A percentile compares a stretch with the other conserved stretches of the same genome.
These are phyloP conservation scores for Vaccinium myrtillus DNA, from an alignment of 148 eudicot genomes.

Conservation along the genomic window DNA sequence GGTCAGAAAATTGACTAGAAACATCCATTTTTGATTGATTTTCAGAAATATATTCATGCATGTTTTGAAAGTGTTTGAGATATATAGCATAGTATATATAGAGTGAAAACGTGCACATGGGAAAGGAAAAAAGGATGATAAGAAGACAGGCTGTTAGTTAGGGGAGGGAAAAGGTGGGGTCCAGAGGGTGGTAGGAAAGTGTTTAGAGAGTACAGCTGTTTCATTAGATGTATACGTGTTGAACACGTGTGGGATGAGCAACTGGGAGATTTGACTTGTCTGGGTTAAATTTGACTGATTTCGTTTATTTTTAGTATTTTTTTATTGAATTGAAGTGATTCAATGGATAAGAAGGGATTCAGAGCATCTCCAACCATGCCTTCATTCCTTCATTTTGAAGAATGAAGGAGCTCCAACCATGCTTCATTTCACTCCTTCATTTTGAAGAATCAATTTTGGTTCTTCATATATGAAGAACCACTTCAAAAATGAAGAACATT, in stretches of 20 bases:
- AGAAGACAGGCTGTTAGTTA: background rate
- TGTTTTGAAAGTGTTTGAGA: background rate
- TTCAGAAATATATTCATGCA: background rate
- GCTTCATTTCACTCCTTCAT: too few relatives aligned
- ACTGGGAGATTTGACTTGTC: background rate
- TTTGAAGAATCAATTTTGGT: too few relatives aligned
- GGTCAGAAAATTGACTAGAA: slow-evolving; percentile 9
- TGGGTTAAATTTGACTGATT: background rate
- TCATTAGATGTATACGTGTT: background rate
- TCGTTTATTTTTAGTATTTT: too few relatives aligned
- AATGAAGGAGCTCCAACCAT: too few relatives aligned
- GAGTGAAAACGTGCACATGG: background rate
- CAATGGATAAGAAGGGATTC: too few relatives aligned
- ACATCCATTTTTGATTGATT: background rate
- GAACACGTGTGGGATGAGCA: background rate
- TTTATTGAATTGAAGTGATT: too few relatives aligned
- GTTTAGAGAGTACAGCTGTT: background rate
- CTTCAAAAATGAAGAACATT: too few relatives aligned
- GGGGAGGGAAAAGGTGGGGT: background rate
- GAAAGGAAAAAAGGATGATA: background rate
- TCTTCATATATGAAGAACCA: too few relatives aligned
- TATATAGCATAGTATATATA: background rate
- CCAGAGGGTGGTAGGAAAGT: background rate
- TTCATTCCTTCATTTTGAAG: too few relatives aligned
- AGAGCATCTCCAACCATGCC: too few relatives aligned